phyloP scores from a whole-genome alignment of 139 green algal species.

The Ettlia oleoabundans region DNA sequence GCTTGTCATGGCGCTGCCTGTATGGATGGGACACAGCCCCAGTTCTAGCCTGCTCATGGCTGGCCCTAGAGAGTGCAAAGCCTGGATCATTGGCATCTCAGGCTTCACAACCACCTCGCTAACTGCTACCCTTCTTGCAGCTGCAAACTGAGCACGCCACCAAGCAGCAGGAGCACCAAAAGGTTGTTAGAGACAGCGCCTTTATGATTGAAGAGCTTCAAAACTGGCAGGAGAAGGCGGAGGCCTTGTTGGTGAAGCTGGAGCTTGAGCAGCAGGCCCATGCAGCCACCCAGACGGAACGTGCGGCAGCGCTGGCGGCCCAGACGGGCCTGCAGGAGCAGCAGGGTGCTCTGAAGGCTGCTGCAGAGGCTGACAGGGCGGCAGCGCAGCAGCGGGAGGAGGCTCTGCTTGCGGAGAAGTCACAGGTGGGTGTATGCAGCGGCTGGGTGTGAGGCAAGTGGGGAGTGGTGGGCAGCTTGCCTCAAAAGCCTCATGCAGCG shows the following conservation, averaged over 20 bases:
- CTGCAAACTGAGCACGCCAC: conserved; percentile 7
- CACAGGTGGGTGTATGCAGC: too few relatives aligned
- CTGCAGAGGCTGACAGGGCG: neutral
- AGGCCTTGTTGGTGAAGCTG: conserved; percentile 45
- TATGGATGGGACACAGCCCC: too few relatives aligned
- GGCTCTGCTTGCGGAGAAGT: conserved; percentile 36
- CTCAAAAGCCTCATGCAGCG: too few relatives aligned
- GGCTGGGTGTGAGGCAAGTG: too few relatives aligned
- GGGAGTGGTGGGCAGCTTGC: too few relatives aligned
- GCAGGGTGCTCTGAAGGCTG: neutral
- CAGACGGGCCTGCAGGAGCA: neutral
- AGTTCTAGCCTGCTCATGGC: too few relatives aligned
- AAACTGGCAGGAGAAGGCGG: conserved; percentile 45
- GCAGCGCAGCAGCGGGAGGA: conserved; percentile 32
- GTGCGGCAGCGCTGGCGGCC: neutral
- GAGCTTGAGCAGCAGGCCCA: conserved; percentile 33
- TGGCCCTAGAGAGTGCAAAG: too few relatives aligned
- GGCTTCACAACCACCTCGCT: too few relatives aligned
- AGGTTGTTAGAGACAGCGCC: conserved; percentile 38
- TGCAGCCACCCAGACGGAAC: conserved; percentile 3
- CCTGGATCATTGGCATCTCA: too few relatives aligned
- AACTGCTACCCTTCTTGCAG: too few relatives aligned
- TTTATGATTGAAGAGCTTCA: conserved; percentile 42
- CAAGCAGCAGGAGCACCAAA: conserved; percentile 30
- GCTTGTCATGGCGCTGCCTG: too few relatives aligned